Evolutionary conservation across 2,329 filamentous ascomycete species (phyloP), one percentile per base, ranked within the genome.

Genomic region (Aspergillus calidoustus): DNA sequence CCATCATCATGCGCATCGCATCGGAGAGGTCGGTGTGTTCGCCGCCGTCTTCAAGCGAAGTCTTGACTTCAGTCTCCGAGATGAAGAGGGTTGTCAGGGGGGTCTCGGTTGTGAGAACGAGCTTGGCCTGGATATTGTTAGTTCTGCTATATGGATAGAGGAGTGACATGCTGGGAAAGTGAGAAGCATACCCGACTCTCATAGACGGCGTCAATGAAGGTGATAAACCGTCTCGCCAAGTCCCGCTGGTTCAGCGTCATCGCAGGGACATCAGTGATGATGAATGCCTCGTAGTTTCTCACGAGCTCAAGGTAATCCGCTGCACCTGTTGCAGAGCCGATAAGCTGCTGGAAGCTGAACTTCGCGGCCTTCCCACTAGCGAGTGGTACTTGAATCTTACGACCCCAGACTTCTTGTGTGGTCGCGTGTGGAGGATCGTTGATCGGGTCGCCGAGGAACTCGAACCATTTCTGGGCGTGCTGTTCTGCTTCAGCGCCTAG

Each of bases 171-270:
- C 38, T 2, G 17, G 17, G 22, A 38, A n/a, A 44, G 9, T 15
- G 17, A 17, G 13, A 23, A 30, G 66, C 81, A 62, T 74, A 86
- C 84, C 69, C 83, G 77, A 66, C 80, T 83, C 77, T 99, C 95
- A 74, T 99, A 99, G 4, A 97, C 90, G 6, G 95, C 94, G 75
- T 99, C 95, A 67, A 99, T 92, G 70, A 99, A 97, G 0, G 94
- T 99, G 75, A 99, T 99, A 77, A 99, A 97, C 5, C 95, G 86
- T 13, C 95, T 83, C 0, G 95, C 95, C 44, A 97, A 84, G 79
- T 99, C 95, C 22, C 95, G 87, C 72, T 93, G 88, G 58, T 87
- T 87, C 67, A 92, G 86, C 46, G 90, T 95, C 95, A 99, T 98
- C 6, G 90, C 91, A 0, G 95, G 95, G 1, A 98, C 89, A 55